These are phyloP conservation scores for Diaporthe sp. DNA, from an alignment of 2,329 filamentous ascomycete species.

Conservation along the genomic window DNA sequence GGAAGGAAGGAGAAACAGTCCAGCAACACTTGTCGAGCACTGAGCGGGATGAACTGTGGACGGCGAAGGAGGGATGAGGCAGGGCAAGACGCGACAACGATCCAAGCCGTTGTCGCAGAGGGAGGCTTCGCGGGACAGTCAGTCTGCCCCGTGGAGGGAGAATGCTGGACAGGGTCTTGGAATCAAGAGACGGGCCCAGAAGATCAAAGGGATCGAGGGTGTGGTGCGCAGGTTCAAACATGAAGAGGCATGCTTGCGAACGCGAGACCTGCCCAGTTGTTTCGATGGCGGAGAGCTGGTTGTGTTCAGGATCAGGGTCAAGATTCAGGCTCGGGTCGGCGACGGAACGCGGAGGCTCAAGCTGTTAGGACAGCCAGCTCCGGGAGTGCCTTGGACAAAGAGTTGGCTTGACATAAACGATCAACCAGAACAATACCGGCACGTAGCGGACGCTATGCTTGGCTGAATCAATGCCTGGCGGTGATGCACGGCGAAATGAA, in stretches of 20 bases:
- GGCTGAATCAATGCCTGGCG: conserved; percentile 1
- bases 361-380: conserved; percentile 11
- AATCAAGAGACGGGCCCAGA: background rate
- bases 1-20: conserved; percentile 34
- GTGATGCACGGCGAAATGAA: conserved; percentile 23
- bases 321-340: background rate
- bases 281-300: background rate
- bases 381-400: conserved; percentile 16
- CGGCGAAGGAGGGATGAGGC: background rate
- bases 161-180: conserved; percentile 14
- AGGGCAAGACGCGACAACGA: conserved; percentile 39
- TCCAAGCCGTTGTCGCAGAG: conserved; percentile 36
- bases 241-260: conserved; percentile 11
- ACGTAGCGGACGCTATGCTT: background rate
- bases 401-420: conserved; percentile 1
- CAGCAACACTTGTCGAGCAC: conserved; percentile 43
- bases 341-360: conserved; percentile 14
- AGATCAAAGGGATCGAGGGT: conserved; percentile 6
- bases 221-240: background rate
- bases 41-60: conserved; percentile 18
- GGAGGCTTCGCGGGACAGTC: background rate
- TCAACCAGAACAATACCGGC: background rate
- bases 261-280: background rate
- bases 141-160: conserved; percentile 6
- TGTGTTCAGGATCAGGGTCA: background rate